phyloP scores from a whole-genome alignment of 805 yeast species.

The Jamesozyma piceae region DNA sequence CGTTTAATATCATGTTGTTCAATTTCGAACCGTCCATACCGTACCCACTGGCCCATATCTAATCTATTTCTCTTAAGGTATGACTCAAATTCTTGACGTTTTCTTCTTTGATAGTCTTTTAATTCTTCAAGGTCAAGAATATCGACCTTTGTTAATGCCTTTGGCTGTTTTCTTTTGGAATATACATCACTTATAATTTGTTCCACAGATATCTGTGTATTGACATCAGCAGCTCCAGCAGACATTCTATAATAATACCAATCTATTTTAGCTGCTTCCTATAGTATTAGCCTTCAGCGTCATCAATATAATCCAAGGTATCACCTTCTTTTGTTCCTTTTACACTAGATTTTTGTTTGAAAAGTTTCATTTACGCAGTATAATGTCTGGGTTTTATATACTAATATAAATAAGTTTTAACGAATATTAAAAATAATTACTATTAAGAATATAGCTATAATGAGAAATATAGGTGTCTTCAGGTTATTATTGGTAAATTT shows the following conservation, averaged over 20 bases:
- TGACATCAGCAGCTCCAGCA: constrained; percentile 13
- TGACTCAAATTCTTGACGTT: constrained; percentile 74
- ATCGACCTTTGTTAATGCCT: constrained; percentile 30
- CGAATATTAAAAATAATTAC: too few species aligned
- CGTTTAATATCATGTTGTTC: constrained; percentile 69
- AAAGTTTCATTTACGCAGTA: too few species aligned
- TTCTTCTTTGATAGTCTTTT: constrained; percentile 62
- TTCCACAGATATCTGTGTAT: constrained; percentile 51
- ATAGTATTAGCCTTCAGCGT: too few species aligned
- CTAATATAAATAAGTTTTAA: too few species aligned
- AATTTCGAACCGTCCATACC: constrained; percentile 83
- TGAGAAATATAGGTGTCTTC: too few species aligned
- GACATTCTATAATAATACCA: neutral
- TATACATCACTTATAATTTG: constrained; percentile 55
- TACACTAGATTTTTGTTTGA: too few species aligned
- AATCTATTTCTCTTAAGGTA: constrained; percentile 78
- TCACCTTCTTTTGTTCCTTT: too few species aligned
- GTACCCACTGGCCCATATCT: constrained; percentile 79
- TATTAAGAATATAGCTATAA: too few species aligned
- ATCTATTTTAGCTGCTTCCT: too few species aligned
- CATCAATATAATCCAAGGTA: too few species aligned
- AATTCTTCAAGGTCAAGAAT: constrained; percentile 74
- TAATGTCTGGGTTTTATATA: too few species aligned
- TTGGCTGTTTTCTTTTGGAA: constrained; percentile 32
- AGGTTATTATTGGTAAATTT: too few species aligned